These are phyloP conservation scores for Nicotiana attenuata DNA, from an alignment of 257 asterid genomes.

Conservation along the genomic window DNA sequence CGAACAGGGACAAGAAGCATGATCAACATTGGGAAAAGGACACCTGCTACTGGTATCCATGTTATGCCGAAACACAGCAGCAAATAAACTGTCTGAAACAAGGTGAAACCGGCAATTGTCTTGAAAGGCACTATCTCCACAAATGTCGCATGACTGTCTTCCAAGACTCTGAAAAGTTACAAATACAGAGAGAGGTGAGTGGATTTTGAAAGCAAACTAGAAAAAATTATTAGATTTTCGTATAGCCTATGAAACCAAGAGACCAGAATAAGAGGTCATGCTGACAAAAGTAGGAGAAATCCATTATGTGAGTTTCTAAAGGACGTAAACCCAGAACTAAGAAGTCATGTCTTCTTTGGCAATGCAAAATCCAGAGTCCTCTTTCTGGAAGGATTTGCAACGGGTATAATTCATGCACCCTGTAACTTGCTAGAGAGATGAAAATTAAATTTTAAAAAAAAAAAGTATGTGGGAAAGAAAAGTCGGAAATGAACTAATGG, in stretches of 20 bases:
- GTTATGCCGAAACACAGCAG: constrained; percentile 85
- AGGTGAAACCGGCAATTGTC: constrained; percentile 70
- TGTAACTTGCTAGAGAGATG: too few species aligned
- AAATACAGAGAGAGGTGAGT: background rate
- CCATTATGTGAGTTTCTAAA: background rate
- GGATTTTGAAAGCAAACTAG: too few species aligned
- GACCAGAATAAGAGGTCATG: background rate
- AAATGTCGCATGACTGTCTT: constrained; percentile 68
- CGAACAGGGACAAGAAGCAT: constrained; percentile 91
- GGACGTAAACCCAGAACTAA: background rate
- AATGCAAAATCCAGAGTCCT: background rate
- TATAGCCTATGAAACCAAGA: background rate
- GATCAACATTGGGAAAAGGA: constrained; percentile 80
- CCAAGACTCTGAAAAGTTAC: constrained; percentile 54
- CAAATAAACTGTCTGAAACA: constrained; percentile 74
- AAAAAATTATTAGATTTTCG: background rate
- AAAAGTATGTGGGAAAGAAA: background rate
- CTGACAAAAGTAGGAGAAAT: background rate
- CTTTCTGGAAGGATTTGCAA: background rate
- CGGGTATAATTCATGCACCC: background rate
- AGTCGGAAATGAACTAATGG: background rate
- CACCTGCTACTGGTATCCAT: constrained; percentile 95
- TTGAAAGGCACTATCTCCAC: constrained; percentile 89
- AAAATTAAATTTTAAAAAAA: too few species aligned
- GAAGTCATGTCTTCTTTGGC: background rate